Conservation (phyloP, 2,329 filamentous ascomycete genomes). For the Sporothrix brasiliensis region DNA sequence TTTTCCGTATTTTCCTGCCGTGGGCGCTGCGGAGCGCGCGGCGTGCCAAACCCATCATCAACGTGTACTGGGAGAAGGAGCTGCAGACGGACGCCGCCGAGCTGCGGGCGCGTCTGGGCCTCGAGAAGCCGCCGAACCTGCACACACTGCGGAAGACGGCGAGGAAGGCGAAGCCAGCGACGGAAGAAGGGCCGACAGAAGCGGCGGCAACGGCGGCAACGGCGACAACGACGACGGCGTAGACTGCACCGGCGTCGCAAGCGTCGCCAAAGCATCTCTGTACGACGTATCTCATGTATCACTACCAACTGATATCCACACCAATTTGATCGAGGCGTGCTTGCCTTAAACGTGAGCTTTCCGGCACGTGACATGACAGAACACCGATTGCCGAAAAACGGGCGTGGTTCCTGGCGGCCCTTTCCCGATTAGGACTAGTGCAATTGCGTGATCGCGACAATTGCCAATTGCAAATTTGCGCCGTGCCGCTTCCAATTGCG, state of each 20-base stretch:
- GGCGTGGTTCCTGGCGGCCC: conserved; percentile 9
- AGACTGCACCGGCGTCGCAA: too few species aligned
- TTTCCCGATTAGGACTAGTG: conserved; percentile 29
- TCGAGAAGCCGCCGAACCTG: conserved; percentile 87
- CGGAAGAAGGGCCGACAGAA: not conserved
- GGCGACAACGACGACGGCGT: not conserved
- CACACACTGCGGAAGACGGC: conserved; percentile 68
- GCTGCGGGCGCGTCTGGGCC: conserved; percentile 72
- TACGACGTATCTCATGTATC: conserved; percentile 12
- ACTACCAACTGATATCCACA: not conserved
- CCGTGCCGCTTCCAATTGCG: conserved; percentile 26
- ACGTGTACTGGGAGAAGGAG: conserved; percentile 97
- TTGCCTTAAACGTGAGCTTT: too few species aligned
- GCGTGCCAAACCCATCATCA: conserved; percentile 77
- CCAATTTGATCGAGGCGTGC: not conserved
- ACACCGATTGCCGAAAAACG: conserved; percentile 30
- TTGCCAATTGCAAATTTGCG: conserved; percentile 26
- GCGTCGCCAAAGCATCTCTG: too few species aligned
- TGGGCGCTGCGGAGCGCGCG: conserved; percentile 89
- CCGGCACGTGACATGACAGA: conserved; percentile 29
- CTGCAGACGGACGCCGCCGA: conserved; percentile 80
- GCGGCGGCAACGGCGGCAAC: not conserved
- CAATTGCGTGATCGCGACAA: conserved; percentile 39
- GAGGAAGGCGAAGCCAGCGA: conserved; percentile 19
- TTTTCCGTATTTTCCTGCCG: conserved; percentile 76